Evolutionary conservation across 2,329 filamentous ascomycete species (phyloP).

Genomic region (Balansia obtecta): DNA sequence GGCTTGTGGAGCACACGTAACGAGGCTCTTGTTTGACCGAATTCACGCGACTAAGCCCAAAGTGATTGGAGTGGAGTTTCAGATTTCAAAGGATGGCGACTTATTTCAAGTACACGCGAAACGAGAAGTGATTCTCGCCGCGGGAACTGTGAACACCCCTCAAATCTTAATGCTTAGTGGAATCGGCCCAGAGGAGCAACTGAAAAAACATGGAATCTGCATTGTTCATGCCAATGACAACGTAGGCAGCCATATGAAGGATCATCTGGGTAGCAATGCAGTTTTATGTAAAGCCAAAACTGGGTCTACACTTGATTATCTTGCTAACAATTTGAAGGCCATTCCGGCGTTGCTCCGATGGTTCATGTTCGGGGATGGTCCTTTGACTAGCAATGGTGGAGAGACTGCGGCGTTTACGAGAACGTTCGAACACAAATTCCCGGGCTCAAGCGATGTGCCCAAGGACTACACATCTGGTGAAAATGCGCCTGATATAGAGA

Average conservation of each 20-base stretch:
- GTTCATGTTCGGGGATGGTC: conserved; percentile 9
- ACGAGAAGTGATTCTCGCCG: conserved; percentile 5
- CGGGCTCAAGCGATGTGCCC: conserved; percentile 3
- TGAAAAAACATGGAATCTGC: conserved; percentile 3
- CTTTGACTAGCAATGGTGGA: conserved; percentile 10
- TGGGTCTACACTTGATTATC: conserved; percentile 8
- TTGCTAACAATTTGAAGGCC: conserved; percentile 7
- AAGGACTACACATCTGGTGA: conserved; percentile 10
- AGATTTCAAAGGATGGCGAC: conserved; percentile 5
- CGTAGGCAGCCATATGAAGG: conserved; percentile 41
- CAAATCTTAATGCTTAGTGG: conserved; percentile 5
- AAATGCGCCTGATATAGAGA: conserved; percentile 9
- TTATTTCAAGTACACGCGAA: conserved; percentile 18
- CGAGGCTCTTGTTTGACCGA: conserved; percentile 9
- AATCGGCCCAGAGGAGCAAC: conserved; percentile 3
- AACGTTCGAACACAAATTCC: conserved; percentile 7
- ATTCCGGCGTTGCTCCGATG: conserved; percentile 9
- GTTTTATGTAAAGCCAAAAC: conserved; percentile 9
- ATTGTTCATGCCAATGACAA: conserved; percentile 44
- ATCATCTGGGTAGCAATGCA: conserved; percentile 12
- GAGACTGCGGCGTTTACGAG: conserved; percentile 10
- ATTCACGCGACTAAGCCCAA: conserved; percentile 4
- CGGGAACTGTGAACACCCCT: conserved; percentile 4
- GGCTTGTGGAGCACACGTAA: conserved; percentile 9
- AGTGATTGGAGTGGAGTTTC: conserved; percentile 10